A percentile compares a stretch with the other conserved stretches of the same genome.
phyloP scores from a whole-genome alignment of 331 rosid species.

The Pyracantha coccinea region DNA sequence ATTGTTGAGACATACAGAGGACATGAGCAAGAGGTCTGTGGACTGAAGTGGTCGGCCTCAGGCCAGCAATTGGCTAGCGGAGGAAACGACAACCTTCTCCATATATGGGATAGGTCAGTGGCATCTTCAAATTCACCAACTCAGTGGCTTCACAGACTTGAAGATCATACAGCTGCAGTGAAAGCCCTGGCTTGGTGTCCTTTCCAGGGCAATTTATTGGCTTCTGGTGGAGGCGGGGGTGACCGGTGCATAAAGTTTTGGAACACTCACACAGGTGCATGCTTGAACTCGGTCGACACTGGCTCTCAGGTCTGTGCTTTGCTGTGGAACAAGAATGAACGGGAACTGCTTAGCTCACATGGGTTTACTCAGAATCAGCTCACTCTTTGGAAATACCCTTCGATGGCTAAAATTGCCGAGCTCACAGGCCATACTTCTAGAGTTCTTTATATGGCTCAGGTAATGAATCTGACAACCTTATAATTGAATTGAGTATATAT shows the following conservation, averaged over 20 bases:
- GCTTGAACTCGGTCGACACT: constrained; percentile 68
- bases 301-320: constrained; percentile 75
- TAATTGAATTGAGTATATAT: no score
- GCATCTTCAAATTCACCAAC: constrained; percentile 51
- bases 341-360: constrained; percentile 77
- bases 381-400: constrained; percentile 84
- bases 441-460: constrained; percentile 69
- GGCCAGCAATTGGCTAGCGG: constrained; percentile 36
- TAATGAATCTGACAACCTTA: not conserved
- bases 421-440: constrained; percentile 82
- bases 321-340: constrained; percentile 77
- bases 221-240: constrained; percentile 74
- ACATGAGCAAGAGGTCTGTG: constrained; percentile 36
- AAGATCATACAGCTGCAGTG: constrained; percentile 67
- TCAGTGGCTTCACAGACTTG: constrained; percentile 76
- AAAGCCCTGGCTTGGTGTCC: constrained; percentile 92
- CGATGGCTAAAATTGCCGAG: constrained; percentile 77
- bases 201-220: constrained; percentile 64
- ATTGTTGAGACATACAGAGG: constrained; percentile 35
- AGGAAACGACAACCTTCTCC: constrained; percentile 37
- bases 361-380: constrained; percentile 72
- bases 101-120: constrained; percentile 38
- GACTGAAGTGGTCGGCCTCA: constrained; percentile 42
- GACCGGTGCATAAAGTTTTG: constrained; percentile 72
- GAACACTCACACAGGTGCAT: constrained; percentile 78